Percentiles rank a stretch among this genome's conserved stretches.
Evolutionary conservation across 2,329 filamentous ascomycete species (phyloP).

Genomic region (Claviceps capensis): DNA sequence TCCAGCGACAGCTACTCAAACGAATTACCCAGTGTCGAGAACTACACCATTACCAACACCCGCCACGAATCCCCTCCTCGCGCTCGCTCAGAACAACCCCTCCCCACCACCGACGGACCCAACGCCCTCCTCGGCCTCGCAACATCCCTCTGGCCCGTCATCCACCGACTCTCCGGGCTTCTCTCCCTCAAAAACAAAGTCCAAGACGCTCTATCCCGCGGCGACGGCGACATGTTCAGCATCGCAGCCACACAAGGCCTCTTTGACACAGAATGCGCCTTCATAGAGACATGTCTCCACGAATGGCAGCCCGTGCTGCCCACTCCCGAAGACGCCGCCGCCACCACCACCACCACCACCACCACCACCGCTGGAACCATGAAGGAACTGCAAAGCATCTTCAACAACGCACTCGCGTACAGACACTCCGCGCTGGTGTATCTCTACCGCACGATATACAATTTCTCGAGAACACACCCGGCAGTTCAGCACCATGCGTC

Average conservation of each 20-base stretch:
- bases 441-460: constrained; percentile 40
- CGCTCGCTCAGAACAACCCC: constrained; percentile 22
- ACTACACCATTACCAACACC: constrained; percentile 21
- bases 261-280: constrained; percentile 35
- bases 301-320: constrained; percentile 42
- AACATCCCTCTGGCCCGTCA: constrained; percentile 49
- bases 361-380: constrained; percentile 16
- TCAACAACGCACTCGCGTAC: constrained; percentile 47
- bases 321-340: constrained; percentile 7
- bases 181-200: constrained; percentile 38
- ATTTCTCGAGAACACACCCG: constrained; percentile 29
- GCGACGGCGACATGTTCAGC: constrained; percentile 24
- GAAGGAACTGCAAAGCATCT: constrained; percentile 35
- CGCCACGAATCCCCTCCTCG: constrained; percentile 32
- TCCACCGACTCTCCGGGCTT: constrained; percentile 45
- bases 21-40: too few relatives aligned
- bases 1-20: constrained; percentile 27
- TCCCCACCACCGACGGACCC: constrained; percentile 37
- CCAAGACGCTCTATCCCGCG: constrained; percentile 27
- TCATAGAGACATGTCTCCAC: constrained; percentile 40
- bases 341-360: neutral
- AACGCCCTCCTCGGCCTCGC: constrained; percentile 48
- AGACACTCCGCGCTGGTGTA: constrained; percentile 45
- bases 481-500: constrained; percentile 41
- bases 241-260: constrained; percentile 34